Conservation (phyloP, 176 grass and related monocot genomes). For the Juncus inflexus region DNA sequence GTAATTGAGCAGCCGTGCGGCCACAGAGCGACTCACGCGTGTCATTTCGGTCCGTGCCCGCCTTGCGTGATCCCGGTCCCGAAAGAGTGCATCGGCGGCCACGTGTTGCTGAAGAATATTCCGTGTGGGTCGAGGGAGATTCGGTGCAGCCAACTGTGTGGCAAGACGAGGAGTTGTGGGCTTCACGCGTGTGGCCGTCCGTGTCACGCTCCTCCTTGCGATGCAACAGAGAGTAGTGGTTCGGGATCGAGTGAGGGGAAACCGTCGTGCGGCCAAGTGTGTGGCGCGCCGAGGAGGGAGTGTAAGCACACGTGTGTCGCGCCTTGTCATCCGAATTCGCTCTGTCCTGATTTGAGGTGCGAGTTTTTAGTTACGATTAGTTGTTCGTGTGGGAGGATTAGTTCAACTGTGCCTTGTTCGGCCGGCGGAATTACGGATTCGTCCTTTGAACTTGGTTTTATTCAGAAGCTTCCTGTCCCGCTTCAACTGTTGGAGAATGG, state of each 20-base stretch:
- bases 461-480: slow-evolving; percentile 68
- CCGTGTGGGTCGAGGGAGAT: slow-evolving; percentile 94
- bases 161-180: slow-evolving; percentile 88
- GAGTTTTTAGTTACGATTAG: slow-evolving; percentile 53
- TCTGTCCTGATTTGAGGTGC: slow-evolving; percentile 78
- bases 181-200: slow-evolving; percentile 70
- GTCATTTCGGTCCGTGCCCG: slow-evolving; percentile 80
- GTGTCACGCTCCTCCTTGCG: slow-evolving; percentile 83
- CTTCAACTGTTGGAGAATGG: slow-evolving; percentile 74
- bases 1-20: slow-evolving; percentile 62
- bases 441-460: slow-evolving; percentile 57
- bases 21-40: slow-evolving; percentile 65
- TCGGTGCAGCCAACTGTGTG: slow-evolving; percentile 90
- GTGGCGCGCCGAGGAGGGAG: slow-evolving; percentile 76
- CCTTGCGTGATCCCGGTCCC: slow-evolving; percentile 64
- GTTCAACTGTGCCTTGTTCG: slow-evolving; percentile 60
- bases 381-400: slow-evolving; percentile 77
- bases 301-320: slow-evolving; percentile 88
- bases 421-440: slow-evolving; percentile 52
- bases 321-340: slow-evolving; percentile 69
- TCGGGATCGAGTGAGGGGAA: slow-evolving; percentile 43
- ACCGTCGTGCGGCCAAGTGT: slow-evolving; percentile 79
- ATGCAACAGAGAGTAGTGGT: slow-evolving; percentile 50
- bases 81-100: slow-evolving; percentile 79
- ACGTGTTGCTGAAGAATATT: slow-evolving; percentile 89